Percentiles rank a stretch among this genome's conserved stretches.
These are phyloP conservation scores for Syzygium malaccense DNA, from an alignment of 441 rosid genomes.

Conservation along the genomic window DNA sequence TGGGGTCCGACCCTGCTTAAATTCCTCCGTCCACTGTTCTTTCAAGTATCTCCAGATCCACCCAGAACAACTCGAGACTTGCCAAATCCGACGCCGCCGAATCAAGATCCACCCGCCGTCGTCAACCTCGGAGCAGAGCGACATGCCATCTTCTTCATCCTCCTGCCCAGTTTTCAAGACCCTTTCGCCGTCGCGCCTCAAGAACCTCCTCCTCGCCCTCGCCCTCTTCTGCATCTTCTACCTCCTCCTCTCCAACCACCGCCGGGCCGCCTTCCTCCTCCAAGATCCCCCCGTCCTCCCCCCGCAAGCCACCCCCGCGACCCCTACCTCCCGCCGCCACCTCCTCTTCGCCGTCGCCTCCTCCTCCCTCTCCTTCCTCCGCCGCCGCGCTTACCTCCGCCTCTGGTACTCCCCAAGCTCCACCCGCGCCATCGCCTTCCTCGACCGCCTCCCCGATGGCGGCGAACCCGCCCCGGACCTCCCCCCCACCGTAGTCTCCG, in stretches of 20 bases:
- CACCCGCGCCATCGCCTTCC: conserved; percentile 74
- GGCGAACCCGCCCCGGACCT: conserved; percentile 22
- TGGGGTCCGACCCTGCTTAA: background rate
- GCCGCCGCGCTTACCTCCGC: conserved; percentile 55
- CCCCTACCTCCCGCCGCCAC: conserved; percentile 43
- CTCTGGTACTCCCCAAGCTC: conserved; percentile 61
- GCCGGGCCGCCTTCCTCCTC: conserved; percentile 5
- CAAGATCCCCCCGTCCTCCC: conserved; percentile 14
- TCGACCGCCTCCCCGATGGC: conserved; percentile 23
- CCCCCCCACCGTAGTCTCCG: conserved; percentile 46
- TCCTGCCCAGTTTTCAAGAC: background rate
- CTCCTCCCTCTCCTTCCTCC: conserved; percentile 49
- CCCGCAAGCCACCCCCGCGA: conserved; percentile 13
- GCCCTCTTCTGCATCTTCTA: conserved; percentile 29
- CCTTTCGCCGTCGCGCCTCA: conserved; percentile 29
- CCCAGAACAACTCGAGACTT: background rate
- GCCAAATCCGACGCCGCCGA: background rate
- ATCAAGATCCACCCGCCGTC: background rate
- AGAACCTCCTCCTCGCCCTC: conserved; percentile 39
- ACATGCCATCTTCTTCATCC: background rate
- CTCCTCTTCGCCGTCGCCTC: conserved; percentile 80
- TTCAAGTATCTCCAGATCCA: too few relatives aligned
- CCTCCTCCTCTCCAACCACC: conserved; percentile 23
- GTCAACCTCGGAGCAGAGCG: background rate
- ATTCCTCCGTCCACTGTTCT: background rate